Evolutionary conservation across 2,329 filamentous ascomycete species (phyloP).

Genomic region (Ramularia endophylla): DNA sequence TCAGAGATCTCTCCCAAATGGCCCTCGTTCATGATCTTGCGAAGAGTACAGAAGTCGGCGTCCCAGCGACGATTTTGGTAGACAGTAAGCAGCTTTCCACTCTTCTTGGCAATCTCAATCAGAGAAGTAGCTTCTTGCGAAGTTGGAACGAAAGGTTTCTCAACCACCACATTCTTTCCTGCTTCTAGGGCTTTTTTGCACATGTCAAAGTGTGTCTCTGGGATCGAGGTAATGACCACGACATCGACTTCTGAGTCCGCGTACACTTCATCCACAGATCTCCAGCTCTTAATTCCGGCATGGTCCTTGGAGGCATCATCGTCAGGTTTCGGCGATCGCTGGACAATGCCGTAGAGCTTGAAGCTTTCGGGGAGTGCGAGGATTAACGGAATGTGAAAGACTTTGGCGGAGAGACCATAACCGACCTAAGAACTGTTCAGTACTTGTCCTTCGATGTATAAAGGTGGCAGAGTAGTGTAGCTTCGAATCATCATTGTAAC

Average conservation of each 20-base stretch:
- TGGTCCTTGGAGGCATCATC: conserved; percentile 66
- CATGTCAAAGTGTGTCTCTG: conserved; percentile 63
- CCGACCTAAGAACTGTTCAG: conserved; percentile 28
- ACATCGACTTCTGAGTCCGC: conserved; percentile 61
- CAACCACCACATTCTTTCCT: conserved; percentile 72
- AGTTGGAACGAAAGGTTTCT: conserved; percentile 77
- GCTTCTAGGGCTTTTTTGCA: conserved; percentile 59
- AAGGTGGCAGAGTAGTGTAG: too few relatives aligned
- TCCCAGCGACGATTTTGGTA: conserved; percentile 66
- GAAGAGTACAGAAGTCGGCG: conserved; percentile 66
- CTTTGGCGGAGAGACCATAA: conserved; percentile 63
- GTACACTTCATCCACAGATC: conserved; percentile 56
- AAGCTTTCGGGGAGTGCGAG: conserved; percentile 53
- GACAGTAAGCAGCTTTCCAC: conserved; percentile 40
- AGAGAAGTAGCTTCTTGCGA: conserved; percentile 61
- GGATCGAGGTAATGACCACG: conserved; percentile 65
- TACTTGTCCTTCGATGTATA: too few relatives aligned
- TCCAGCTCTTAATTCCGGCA: conserved; percentile 59
- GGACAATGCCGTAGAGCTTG: conserved; percentile 68
- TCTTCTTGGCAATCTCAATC: conserved; percentile 35
- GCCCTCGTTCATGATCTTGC: conserved; percentile 54
- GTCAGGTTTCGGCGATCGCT: conserved; percentile 59
- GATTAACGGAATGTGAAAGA: conserved; percentile 81
- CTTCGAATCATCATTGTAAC: too few relatives aligned
- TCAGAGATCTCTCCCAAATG: conserved; percentile 67